These are phyloP conservation scores for Entamoeba dispar DNA, from an alignment of 208 protist genomes.

Conservation along the genomic window DNA sequence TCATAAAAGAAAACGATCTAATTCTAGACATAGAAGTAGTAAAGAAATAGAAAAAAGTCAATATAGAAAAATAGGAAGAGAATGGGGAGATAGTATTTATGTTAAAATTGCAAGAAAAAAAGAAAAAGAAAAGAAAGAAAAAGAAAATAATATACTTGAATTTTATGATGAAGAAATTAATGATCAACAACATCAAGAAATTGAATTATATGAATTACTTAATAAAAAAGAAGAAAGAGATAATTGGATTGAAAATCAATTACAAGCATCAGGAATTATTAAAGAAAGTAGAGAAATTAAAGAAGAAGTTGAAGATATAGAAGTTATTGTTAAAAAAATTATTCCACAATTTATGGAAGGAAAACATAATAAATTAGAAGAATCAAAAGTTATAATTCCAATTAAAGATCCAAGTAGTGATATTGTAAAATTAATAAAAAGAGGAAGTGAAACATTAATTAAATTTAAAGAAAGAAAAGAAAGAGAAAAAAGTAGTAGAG, in stretches of 20 bases:
- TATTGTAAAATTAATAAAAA: conserved; percentile 45
- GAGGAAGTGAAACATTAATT: conserved; percentile 47
- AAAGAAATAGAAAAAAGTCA: too few species aligned
- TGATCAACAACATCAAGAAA: background rate
- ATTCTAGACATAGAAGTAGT: too few species aligned
- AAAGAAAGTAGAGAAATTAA: background rate
- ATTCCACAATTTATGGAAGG: conserved; percentile 62
- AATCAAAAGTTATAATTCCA: conserved; percentile 29
- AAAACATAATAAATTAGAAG: conserved; percentile 37
- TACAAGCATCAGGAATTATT: background rate
- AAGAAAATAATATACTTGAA: background rate
- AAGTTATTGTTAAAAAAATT: conserved; percentile 44
- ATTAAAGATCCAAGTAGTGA: conserved; percentile 58
- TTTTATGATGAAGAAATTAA: background rate
- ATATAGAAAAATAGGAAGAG: background rate
- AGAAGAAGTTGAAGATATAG: background rate
- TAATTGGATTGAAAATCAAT: background rate
- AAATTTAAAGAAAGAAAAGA: conserved; percentile 42
- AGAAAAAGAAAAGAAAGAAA: background rate
- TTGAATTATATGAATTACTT: background rate
- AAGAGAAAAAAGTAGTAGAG: conserved; percentile 8
- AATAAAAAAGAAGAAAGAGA: background rate
- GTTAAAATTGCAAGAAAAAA: background rate
- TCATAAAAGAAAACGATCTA: background rate
- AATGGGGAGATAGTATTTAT: background rate